Percentiles rank a stretch among this genome's conserved stretches.
These are phyloP conservation scores for Russula earlei DNA, from an alignment of 768 basidiomycete species.

Conservation along the genomic window DNA sequence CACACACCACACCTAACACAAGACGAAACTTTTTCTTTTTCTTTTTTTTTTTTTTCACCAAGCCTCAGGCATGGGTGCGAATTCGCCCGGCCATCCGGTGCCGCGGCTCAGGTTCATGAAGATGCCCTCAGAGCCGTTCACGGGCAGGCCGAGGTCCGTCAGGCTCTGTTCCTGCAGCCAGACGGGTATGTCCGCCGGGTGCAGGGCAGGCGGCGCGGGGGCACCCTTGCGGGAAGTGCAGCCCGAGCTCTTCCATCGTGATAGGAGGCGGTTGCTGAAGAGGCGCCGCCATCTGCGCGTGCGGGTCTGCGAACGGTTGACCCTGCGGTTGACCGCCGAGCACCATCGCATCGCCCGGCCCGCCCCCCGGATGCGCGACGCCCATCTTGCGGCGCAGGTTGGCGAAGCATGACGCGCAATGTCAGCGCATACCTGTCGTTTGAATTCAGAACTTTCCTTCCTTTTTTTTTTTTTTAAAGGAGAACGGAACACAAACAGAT, in stretches of 20 bases:
- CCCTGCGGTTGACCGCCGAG: conserved; percentile 31
- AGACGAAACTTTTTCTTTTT: no score
- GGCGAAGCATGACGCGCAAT: conserved; percentile 85
- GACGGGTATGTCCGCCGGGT: conserved; percentile 71
- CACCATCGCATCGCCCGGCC: conserved; percentile 31
- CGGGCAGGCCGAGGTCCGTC: conserved; percentile 83
- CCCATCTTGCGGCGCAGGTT: conserved; percentile 86
- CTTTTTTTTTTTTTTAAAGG: no score
- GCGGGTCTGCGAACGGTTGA: conserved; percentile 47
- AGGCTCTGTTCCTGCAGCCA: conserved; percentile 94
- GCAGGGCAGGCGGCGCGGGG: conserved; percentile 46
- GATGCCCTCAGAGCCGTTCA: conserved; percentile 85
- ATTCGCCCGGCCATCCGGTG: conserved; percentile 72
- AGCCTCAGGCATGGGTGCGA: conserved; percentile 70
- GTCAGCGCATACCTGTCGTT: conserved; percentile 70
- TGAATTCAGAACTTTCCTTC: background rate
- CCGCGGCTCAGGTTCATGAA: conserved; percentile 66
- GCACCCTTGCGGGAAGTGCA: conserved; percentile 56
- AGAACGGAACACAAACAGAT: background rate
- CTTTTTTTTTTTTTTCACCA: no score
- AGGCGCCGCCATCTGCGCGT: conserved; percentile 32
- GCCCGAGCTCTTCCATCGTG: conserved; percentile 80
- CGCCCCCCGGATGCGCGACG: conserved; percentile 27
- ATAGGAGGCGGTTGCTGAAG: conserved; percentile 35
- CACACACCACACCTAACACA: no score